phyloP scores from a whole-genome alignment of 257 asterid genomes.

The Rauvolfia tetraphylla region DNA sequence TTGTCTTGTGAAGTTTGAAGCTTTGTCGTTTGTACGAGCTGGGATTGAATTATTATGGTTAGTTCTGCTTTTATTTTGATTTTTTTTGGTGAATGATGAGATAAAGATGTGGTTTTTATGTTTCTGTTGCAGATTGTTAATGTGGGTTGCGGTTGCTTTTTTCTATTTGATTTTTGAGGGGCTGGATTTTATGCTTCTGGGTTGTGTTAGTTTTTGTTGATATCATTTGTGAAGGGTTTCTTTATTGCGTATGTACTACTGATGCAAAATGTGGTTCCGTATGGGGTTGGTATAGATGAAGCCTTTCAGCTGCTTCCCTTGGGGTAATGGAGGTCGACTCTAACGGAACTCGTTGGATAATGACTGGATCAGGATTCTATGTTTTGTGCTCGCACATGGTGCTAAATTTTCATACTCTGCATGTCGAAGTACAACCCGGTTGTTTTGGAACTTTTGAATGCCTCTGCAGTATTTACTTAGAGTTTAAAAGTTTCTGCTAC shows the following conservation, averaged over 20 bases:
- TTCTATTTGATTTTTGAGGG: conserved; percentile 8
- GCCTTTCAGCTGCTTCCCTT: neutral
- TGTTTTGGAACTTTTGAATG: neutral
- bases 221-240: neutral
- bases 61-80: conserved; percentile 14
- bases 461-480: neutral
- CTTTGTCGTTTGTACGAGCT: conserved; percentile 2
- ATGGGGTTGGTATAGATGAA: neutral
- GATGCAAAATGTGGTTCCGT: neutral
- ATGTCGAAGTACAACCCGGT: neutral
- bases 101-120: conserved; percentile 12
- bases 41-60: conserved; percentile 18
- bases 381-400: neutral
- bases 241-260: neutral
- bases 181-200: neutral
- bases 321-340: neutral
- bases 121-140: conserved; percentile 25
- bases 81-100: neutral
- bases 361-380: neutral
- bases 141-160: conserved; percentile 30
- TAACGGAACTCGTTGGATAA: neutral
- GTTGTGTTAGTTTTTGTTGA: conserved; percentile 10
- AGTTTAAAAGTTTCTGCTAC: neutral
- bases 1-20: neutral
- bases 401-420: neutral